Evolutionary conservation across 176 grass and related monocot species (phyloP).

Genomic region (Avena sativa): DNA sequence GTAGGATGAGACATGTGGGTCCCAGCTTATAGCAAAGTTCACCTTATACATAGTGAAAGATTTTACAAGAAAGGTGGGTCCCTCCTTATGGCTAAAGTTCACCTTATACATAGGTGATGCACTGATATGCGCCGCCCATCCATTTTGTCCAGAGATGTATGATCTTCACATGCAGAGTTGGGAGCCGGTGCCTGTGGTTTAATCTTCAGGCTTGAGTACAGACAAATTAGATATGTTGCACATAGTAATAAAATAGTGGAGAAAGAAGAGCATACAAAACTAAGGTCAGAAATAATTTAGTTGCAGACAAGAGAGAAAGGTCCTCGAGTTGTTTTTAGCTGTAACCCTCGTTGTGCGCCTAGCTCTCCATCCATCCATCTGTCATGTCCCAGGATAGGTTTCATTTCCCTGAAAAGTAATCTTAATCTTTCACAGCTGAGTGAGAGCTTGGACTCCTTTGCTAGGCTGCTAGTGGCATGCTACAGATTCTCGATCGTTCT

Average conservation of each 20-base stretch:
- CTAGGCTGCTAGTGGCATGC: conserved; percentile 17
- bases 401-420: conserved; percentile 21
- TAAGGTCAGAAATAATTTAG: background rate
- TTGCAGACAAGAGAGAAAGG: background rate
- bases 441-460: conserved; percentile 32
- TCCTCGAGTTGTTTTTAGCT: conserved; percentile 9
- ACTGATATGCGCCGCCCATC: conserved; percentile 26
- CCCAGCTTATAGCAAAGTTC: too few relatives aligned
- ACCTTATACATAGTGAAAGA: too few relatives aligned
- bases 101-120: too few relatives aligned
- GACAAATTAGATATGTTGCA: conserved; percentile 16
- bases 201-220: conserved; percentile 24
- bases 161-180: conserved; percentile 23
- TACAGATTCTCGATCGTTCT: conserved; percentile 44
- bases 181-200: conserved; percentile 7
- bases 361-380: conserved; percentile 14
- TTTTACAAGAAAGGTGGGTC: too few relatives aligned
- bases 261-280: background rate
- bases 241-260: conserved; percentile 5
- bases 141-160: conserved; percentile 14
- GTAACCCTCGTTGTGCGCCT: background rate
- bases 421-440: conserved; percentile 17
- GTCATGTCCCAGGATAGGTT: conserved; percentile 35
- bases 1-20: too few relatives aligned
- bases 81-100: too few relatives aligned